phyloP scores from a whole-genome alignment of 345 rosid genomes.

The Populus davidiana region DNA sequence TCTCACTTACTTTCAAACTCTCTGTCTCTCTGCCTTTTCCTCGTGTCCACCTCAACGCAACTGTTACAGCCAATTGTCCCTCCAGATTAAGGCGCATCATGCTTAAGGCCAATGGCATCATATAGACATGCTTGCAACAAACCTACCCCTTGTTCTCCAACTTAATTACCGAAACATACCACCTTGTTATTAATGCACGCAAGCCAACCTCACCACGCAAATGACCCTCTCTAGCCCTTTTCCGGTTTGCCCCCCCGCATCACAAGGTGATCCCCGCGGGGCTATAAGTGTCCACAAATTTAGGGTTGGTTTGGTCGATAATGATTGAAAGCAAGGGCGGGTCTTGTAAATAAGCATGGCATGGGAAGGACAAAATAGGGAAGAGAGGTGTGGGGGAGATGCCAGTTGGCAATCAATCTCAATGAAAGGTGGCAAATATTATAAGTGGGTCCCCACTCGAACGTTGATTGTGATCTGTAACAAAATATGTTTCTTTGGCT shows the following conservation, averaged over 20 bases:
- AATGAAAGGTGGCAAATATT: conserved; percentile 22
- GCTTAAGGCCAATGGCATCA: conserved; percentile 19
- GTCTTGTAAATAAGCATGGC: background rate
- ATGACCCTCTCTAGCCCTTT: background rate
- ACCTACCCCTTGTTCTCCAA: conserved; percentile 8
- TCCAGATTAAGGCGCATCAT: background rate
- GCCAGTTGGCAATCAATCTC: conserved; percentile 41
- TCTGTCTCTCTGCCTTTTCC: background rate
- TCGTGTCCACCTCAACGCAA: background rate
- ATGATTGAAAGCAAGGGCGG: background rate
- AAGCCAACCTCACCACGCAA: background rate
- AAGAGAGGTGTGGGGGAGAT: background rate
- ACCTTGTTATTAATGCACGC: background rate
- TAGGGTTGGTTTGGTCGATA: background rate
- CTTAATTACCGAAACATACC: conserved; percentile 19
- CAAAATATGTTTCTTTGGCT: conserved; percentile 6
- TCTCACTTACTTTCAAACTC: background rate
- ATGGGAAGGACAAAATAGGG: conserved; percentile 15
- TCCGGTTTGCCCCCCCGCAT: no score
- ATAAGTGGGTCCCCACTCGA: conserved; percentile 1
- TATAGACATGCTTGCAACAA: conserved; percentile 8
- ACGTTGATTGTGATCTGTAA: conserved; percentile 4
- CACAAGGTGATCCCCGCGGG: no score
- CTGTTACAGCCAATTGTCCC: conserved; percentile 11
- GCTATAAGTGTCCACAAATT: background rate